These are phyloP conservation scores for Keqinozyma sinolaborantium DNA, from an alignment of 1,139 yeast genomes.

Conservation along the genomic window DNA sequence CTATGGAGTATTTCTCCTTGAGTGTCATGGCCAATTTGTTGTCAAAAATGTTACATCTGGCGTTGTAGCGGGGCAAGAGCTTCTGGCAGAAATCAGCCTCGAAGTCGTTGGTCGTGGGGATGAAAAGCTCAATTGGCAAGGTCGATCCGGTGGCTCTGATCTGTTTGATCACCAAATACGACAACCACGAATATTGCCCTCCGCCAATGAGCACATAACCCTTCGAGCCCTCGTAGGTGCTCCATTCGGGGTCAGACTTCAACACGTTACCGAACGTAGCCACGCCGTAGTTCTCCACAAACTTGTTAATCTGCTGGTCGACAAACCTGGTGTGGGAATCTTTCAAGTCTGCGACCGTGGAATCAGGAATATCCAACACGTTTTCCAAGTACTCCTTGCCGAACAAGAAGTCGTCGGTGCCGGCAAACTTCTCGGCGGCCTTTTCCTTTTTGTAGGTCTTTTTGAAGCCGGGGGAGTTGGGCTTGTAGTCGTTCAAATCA, in stretches of 20 bases:
- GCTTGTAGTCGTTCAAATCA: slow-evolving; percentile 23
- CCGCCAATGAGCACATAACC: slow-evolving; percentile 47
- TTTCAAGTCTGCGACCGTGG: slow-evolving; percentile 26
- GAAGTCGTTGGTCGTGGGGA: slow-evolving; percentile 49
- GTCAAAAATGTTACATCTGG: slow-evolving; percentile 51
- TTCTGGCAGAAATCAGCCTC: slow-evolving; percentile 52
- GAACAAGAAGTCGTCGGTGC: slow-evolving; percentile 24
- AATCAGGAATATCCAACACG: slow-evolving; percentile 34
- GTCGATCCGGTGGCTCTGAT: slow-evolving; percentile 36
- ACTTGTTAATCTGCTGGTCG: slow-evolving; percentile 24
- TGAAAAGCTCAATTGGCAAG: slow-evolving; percentile 44
- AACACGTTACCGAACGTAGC: slow-evolving; percentile 38
- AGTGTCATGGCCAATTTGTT: slow-evolving; percentile 22
- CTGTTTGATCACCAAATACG: slow-evolving; percentile 41
- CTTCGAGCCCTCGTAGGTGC: slow-evolving; percentile 25
- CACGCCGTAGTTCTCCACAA: slow-evolving; percentile 26
- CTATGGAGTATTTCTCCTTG: slow-evolving; percentile 29
- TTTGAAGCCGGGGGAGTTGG: slow-evolving; percentile 30
- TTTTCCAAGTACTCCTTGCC: slow-evolving; percentile 36
- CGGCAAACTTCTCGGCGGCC: slow-evolving; percentile 29
- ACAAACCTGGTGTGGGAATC: slow-evolving; percentile 31
- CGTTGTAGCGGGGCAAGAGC: slow-evolving; percentile 48
- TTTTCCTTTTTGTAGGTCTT: slow-evolving; percentile 27
- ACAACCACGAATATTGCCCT: slow-evolving; percentile 42
- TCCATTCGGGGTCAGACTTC: slow-evolving; percentile 35